Evolutionary conservation across 2,329 filamentous ascomycete genomes (phyloP).

Genomic region (Dothideomycetidae sp.): DNA sequence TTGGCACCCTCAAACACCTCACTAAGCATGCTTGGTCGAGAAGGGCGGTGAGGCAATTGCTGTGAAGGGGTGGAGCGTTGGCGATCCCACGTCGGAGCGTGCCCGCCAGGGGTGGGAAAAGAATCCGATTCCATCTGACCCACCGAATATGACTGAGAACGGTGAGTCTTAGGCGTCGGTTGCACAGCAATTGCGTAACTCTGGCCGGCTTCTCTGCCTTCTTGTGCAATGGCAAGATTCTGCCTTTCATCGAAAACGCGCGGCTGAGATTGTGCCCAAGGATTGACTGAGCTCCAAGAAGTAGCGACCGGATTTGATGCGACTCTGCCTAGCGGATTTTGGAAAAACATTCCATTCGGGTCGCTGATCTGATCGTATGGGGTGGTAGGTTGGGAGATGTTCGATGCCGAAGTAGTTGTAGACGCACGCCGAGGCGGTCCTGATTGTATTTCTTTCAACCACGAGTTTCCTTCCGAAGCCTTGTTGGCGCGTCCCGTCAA

Average conservation of each 20-base stretch:
- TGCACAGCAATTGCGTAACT: conserved; percentile 80
- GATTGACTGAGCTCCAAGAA: conserved; percentile 14
- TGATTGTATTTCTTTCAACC: conserved; percentile 69
- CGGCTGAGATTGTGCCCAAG: conserved; percentile 35
- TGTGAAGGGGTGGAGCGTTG: conserved; percentile 8
- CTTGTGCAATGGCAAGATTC: conserved; percentile 22
- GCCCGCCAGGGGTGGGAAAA: conserved; percentile 8
- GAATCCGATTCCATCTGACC: conserved; percentile 67
- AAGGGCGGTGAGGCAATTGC: conserved; percentile 11
- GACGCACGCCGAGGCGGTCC: conserved; percentile 59
- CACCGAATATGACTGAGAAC: conserved; percentile 93
- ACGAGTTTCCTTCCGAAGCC: conserved; percentile 60
- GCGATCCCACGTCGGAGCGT: conserved; percentile 18
- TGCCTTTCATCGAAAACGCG: conserved; percentile 16
- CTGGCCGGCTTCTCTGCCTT: conserved; percentile 43
- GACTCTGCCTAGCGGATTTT: conserved; percentile 25
- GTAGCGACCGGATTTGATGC: conserved; percentile 25
- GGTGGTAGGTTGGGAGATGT: conserved; percentile 61
- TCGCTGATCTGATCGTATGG: conserved; percentile 48
- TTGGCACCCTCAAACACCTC: conserved; percentile 7
- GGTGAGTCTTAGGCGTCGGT: conserved; percentile 80
- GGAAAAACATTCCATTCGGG: conserved; percentile 11
- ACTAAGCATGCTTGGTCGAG: conserved; percentile 16
- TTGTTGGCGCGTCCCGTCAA: conserved; percentile 26
- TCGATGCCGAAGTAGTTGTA: conserved; percentile 38